These are phyloP conservation scores for Rubroboletus pulcherrimus DNA, from an alignment of 768 basidiomycete species.

Conservation along the genomic window DNA sequence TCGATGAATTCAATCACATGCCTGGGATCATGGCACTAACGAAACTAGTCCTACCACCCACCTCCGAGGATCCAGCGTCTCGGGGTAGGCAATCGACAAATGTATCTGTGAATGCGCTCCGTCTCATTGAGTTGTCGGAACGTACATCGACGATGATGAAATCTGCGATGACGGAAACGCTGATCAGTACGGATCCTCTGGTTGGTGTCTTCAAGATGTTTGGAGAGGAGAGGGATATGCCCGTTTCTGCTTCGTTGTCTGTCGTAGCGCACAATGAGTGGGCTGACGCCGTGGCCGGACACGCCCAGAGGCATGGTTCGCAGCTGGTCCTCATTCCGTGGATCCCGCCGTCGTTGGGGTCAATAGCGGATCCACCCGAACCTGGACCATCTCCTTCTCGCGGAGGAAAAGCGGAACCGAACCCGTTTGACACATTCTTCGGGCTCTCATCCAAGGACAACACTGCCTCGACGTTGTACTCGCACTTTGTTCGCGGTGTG, in stretches of 20 bases:
- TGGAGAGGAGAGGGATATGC: slow-evolving; percentile 62
- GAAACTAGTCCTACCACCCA: slow-evolving; percentile 62
- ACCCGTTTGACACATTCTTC: slow-evolving; percentile 82
- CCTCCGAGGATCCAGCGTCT: slow-evolving; percentile 6
- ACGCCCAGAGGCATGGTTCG: slow-evolving; percentile 51
- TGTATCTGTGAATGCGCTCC: slow-evolving; percentile 62
- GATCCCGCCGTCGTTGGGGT: slow-evolving; percentile 45
- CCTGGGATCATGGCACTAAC: slow-evolving; percentile 88
- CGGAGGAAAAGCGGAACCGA: slow-evolving; percentile 31
- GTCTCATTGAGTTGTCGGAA: slow-evolving; percentile 84
- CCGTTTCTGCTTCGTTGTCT: slow-evolving; percentile 64
- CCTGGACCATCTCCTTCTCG: slow-evolving; percentile 10
- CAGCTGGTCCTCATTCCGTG: slow-evolving; percentile 87
- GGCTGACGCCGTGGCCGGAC: slow-evolving; percentile 57
- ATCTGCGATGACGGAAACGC: slow-evolving; percentile 67
- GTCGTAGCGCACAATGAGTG: slow-evolving; percentile 78
- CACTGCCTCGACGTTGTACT: slow-evolving; percentile 56
- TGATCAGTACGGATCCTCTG: slow-evolving; percentile 69
- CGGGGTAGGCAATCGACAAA: not conserved
- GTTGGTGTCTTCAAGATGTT: slow-evolving; percentile 76
- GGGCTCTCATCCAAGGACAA: slow-evolving; percentile 47
- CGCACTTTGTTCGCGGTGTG: slow-evolving; percentile 81
- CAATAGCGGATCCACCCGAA: slow-evolving; percentile 30
- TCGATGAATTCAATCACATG: slow-evolving; percentile 86
- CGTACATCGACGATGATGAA: slow-evolving; percentile 86